Base-by-base conservation (phyloP, 2,329 filamentous ascomycete species). In the Fusarium agapanthi region DNA sequence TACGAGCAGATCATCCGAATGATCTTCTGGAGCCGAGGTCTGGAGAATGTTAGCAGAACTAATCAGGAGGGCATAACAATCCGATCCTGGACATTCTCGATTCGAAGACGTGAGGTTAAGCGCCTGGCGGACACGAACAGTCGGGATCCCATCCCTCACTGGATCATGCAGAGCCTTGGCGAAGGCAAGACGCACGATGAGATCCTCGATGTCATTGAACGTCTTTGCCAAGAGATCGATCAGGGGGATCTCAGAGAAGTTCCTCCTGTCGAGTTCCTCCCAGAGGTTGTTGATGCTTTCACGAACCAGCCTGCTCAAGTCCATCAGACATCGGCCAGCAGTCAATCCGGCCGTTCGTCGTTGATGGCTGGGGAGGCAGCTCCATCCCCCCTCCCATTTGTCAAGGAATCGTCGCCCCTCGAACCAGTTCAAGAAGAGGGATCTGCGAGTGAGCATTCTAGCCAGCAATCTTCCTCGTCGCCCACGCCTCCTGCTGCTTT, bases 91-190 rank as follows among this genome's bases (percentile, higher is more conserved):
- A 86, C 88, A 3, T 80, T 94, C 12, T 86, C 86, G 11, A 85
- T 91, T 53, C 86, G 91, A 48, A 91, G 91, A 81, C 88, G 91
- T 20, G 91, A 93, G 77, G 85, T 89, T 76, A 85, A 87, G 73
- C 86, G 90, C 9, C 81, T 90, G 13, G 80, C 82, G 18, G 81
- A 81, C 34, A 80, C 58, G 13, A 76, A 71, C 45, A 71, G 70
- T 26, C 73, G 74, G 34, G 74, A 76, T 44, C 69, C 70, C 41
- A 61, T 77, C 30, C 76, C 76, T 41, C 16, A 76, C 80, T 89
- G 88, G 87, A 81, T 89, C 10, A 81, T 84, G 30, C 78, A 81
- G 22, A 82, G 81, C 50, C 84, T 86, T 28, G 83, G 84, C 22
- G 79, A 83, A 24, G 85, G 84, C 44, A 88, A 88, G 73, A 81